A percentile compares a stretch with the other conserved stretches of the same genome.
Conservation (phyloP, 768 basidiomycete species). For the Rubroboletus satanas region DNA sequence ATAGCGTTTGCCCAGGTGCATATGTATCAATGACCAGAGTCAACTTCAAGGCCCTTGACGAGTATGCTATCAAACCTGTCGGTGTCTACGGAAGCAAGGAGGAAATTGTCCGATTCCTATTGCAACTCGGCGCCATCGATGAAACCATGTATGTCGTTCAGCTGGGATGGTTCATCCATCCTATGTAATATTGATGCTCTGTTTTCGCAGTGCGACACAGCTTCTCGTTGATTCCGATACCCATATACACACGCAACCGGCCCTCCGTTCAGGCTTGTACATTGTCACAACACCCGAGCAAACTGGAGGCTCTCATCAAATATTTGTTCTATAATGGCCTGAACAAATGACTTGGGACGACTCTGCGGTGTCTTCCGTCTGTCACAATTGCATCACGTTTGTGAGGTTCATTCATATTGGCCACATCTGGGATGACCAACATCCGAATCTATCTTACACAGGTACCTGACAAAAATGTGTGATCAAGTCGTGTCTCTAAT, state of each 20-base stretch:
- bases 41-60: slow-evolving; percentile 52
- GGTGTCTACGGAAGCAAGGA: slow-evolving; percentile 57
- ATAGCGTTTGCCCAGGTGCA: slow-evolving; percentile 46
- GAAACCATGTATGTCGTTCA: slow-evolving; percentile 35
- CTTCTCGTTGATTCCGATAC: slow-evolving; percentile 14
- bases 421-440: neutral
- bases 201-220: slow-evolving; percentile 6
- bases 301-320: slow-evolving; percentile 9
- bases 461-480: slow-evolving; percentile 57
- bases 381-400: slow-evolving; percentile 54
- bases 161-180: neutral
- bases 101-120: slow-evolving; percentile 46
- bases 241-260: slow-evolving; percentile 1
- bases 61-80: slow-evolving; percentile 42
- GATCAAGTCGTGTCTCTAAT: slow-evolving; percentile 54
- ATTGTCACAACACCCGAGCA: slow-evolving; percentile 10
- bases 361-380: slow-evolving; percentile 39
- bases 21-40: slow-evolving; percentile 53
- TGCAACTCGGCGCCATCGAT: slow-evolving; percentile 35
- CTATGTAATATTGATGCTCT: neutral
- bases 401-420: slow-evolving; percentile 44
- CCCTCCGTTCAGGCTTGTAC: slow-evolving; percentile 23
- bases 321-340: slow-evolving; percentile 60
- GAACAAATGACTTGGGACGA: slow-evolving; percentile 59
- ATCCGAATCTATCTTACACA: slow-evolving; percentile 12